Percentiles rank a stretch among this genome's conserved stretches.
phyloP scores from a whole-genome alignment of 2,329 filamentous ascomycete genomes.

The Trichoderma harzianum region DNA sequence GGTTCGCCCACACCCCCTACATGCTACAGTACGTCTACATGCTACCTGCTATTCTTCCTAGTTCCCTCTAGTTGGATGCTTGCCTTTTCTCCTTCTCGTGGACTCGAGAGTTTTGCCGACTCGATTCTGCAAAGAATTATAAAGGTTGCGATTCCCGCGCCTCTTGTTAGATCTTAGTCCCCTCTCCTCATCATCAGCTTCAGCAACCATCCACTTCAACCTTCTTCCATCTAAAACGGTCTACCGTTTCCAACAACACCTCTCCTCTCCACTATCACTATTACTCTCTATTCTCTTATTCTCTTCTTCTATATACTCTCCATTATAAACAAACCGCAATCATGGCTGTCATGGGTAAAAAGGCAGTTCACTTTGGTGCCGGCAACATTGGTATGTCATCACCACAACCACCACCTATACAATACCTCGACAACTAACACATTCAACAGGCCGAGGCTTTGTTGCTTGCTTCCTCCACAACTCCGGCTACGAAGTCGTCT shows the following conservation, averaged over 20 bases:
- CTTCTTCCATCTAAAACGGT: neutral
- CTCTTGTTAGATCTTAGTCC: neutral
- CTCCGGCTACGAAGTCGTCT: slow-evolving; percentile 93
- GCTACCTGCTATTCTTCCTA: neutral
- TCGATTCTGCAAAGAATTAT: neutral
- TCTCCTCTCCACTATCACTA: neutral
- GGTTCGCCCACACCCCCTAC: neutral
- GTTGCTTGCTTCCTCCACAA: slow-evolving; percentile 91
- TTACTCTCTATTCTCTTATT: neutral
- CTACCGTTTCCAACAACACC: neutral
- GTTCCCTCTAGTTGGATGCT: neutral
- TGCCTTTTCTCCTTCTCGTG: neutral
- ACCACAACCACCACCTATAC: neutral
- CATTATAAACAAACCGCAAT: slow-evolving; percentile 26
- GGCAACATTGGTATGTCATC: slow-evolving; percentile 68
- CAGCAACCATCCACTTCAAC: neutral
- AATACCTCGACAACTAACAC: slow-evolving; percentile 16
- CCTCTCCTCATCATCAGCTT: neutral
- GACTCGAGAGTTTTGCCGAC: neutral
- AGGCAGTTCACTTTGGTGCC: slow-evolving; percentile 80
- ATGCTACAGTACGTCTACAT: neutral
- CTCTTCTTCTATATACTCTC: neutral
- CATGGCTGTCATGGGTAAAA: slow-evolving; percentile 60
- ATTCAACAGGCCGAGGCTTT: slow-evolving; percentile 62
- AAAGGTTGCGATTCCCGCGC: slow-evolving; percentile 8